A percentile compares a stretch with the other conserved stretches of the same genome.
Conservation (phyloP, 2,329 filamentous ascomycete species). For the Parafenestella ontariensis region DNA sequence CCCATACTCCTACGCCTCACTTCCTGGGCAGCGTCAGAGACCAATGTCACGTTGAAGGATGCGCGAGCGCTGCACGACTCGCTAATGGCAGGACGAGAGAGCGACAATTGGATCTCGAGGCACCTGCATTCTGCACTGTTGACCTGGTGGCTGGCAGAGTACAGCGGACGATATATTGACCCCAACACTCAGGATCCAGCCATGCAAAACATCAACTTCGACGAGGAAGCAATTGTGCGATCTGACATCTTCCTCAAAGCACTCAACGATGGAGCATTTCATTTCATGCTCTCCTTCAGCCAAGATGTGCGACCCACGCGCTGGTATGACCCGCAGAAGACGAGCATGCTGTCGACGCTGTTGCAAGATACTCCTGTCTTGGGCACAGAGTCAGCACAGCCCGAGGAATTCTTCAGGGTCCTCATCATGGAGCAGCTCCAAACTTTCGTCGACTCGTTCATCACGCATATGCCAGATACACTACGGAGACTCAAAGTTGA, state of each 20-base stretch:
- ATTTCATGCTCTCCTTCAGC: slow-evolving; percentile 86
- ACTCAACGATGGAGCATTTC: slow-evolving; percentile 87
- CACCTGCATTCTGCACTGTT: slow-evolving; percentile 80
- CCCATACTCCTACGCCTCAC: slow-evolving; percentile 81
- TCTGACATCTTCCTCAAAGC: slow-evolving; percentile 77
- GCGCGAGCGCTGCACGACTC: slow-evolving; percentile 73
- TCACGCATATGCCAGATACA: slow-evolving; percentile 93
- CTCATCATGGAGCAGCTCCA: slow-evolving; percentile 83
- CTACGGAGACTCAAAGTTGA: slow-evolving; percentile 84
- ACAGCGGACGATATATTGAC: slow-evolving; percentile 87
- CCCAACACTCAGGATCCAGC: slow-evolving; percentile 63
- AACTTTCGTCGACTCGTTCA: slow-evolving; percentile 87
- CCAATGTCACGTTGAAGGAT: slow-evolving; percentile 69
- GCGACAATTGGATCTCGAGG: slow-evolving; percentile 73
- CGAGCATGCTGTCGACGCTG: slow-evolving; percentile 80
- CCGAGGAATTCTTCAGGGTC: slow-evolving; percentile 74
- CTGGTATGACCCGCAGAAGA: slow-evolving; percentile 87
- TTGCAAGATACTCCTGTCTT: slow-evolving; percentile 79
- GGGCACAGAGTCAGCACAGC: slow-evolving; percentile 70
- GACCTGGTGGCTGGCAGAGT: slow-evolving; percentile 91
- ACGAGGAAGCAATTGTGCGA: slow-evolving; percentile 71
- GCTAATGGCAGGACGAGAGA: slow-evolving; percentile 71
- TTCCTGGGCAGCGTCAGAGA: slow-evolving; percentile 77
- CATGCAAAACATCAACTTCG: slow-evolving; percentile 64
- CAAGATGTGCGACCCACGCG: slow-evolving; percentile 80